Evolutionary conservation across 352 stramenopile genomes (phyloP).

Genomic region (Pythium insidiosum): DNA sequence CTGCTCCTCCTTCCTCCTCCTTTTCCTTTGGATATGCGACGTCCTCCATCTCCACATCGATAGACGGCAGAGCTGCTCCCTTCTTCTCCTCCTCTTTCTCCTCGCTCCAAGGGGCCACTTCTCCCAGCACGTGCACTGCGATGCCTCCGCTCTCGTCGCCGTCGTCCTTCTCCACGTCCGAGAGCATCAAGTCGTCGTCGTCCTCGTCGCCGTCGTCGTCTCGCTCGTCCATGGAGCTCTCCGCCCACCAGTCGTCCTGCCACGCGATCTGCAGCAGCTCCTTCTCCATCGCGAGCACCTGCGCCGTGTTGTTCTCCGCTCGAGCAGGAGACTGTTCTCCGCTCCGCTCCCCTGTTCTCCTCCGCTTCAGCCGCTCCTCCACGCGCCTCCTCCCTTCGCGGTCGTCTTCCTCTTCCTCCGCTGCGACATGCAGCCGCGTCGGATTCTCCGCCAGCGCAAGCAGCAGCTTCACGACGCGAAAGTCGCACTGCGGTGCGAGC

Average conservation of each 20-base stretch:
- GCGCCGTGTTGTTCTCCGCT: too few species aligned
- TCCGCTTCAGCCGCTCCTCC: constrained; percentile 18
- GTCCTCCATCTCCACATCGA: too few species aligned
- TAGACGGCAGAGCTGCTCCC: too few species aligned
- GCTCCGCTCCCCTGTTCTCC: too few species aligned
- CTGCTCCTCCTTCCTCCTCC: not conserved
- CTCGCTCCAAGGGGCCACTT: too few species aligned
- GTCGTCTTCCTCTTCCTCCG: constrained; percentile 14
- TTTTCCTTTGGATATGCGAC: too few species aligned
- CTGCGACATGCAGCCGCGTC: constrained; percentile 27
- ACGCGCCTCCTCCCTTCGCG: constrained; percentile 5
- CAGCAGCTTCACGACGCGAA: constrained; percentile 47
- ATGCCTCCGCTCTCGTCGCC: too few species aligned
- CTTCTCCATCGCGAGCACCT: too few species aligned
- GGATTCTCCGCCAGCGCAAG: constrained; percentile 44
- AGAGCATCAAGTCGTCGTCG: constrained; percentile 17
- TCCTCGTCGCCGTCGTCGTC: constrained; percentile 7
- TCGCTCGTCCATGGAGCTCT: constrained; percentile 21
- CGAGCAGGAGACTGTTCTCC: too few species aligned
- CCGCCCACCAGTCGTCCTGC: constrained; percentile 61
- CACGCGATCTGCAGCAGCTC: constrained; percentile 57
- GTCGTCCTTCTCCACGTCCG: constrained; percentile 15
- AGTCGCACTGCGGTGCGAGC: constrained; percentile 28
- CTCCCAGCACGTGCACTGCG: too few species aligned
- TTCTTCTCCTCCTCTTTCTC: too few species aligned